phyloP scores from a whole-genome alignment of 2,329 filamentous ascomycete genomes.

The Whalleya microplaca region DNA sequence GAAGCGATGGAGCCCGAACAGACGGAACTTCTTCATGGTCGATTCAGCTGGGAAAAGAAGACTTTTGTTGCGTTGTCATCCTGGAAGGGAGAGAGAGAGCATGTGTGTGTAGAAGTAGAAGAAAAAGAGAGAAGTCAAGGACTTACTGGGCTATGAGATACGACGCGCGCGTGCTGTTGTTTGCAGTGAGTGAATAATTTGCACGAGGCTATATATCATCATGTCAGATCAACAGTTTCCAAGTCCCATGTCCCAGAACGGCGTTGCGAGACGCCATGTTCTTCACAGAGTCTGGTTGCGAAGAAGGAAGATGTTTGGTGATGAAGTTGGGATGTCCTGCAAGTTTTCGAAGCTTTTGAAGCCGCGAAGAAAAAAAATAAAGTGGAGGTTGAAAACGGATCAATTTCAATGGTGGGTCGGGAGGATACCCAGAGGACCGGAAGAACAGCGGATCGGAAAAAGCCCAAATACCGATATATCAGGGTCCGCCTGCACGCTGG shows the following conservation, averaged over 20 bases:
- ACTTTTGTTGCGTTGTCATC: slow-evolving; percentile 74
- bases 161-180: background rate
- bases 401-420: slow-evolving; percentile 1
- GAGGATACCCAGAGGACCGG: background rate
- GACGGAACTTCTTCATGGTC: slow-evolving; percentile 77
- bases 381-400: slow-evolving; percentile 4
- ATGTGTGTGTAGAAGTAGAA: background rate
- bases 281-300: slow-evolving; percentile 4
- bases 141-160: background rate
- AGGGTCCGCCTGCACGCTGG: too few relatives aligned
- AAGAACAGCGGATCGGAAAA: too few relatives aligned
- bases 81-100: slow-evolving; percentile 46
- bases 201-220: too few relatives aligned
- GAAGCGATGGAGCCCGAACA: slow-evolving; percentile 65
- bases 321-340: background rate
- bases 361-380: slow-evolving; percentile 18
- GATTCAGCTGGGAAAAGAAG: slow-evolving; percentile 91
- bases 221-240: too few relatives aligned
- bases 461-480: too few relatives aligned
- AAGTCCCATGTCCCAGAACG: too few relatives aligned
- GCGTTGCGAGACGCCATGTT: background rate
- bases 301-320: slow-evolving; percentile 13
- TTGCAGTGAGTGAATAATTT: too few relatives aligned
- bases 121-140: slow-evolving; percentile 1
- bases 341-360: slow-evolving; percentile 38